Base-by-base conservation (phyloP, 352 stramenopile genomes). In the Globisporangium cystogenes region DNA sequence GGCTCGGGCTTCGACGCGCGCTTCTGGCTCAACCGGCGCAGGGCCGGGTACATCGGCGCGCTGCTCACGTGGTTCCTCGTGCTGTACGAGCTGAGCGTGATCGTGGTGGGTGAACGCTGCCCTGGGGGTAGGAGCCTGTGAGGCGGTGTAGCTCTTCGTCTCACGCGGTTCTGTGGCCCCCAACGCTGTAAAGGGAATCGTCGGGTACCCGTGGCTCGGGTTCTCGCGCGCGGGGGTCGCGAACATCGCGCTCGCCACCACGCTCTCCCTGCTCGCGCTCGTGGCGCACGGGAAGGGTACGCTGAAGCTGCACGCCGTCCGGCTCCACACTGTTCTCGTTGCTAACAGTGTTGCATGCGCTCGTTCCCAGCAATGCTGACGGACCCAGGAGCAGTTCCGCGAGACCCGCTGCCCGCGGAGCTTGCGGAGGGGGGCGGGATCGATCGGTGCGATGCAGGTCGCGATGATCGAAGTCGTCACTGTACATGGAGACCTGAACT, bases 311-410 rank as follows among this genome's bases (percentile, higher is more conserved):
- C n/a, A n/a, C n/a, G n/a, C n/a, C n/a, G n/a, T n/a, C n/a, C n/a
- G n/a, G n/a, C n/a, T n/a, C n/a, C n/a, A n/a, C n/a, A n/a, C n/a
- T n/a, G n/a, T n/a, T n/a, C n/a, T n/a, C n/a, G n/a, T n/a, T n/a
- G n/a, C n/a, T n/a, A n/a, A 40, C 20, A 43, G 7, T 29, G 26
- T 5, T 29, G 27, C 24, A 33, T 24, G 16, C 33, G n/a, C 35
- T 40, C 35, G 7, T 16, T 39, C 33, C 14, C 26, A 90, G 95
- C 96, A 11, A 99, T 99, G 97, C 87, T 97, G 33, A 99, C 96
- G 18, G 93, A 99, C 69, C 97, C 97, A 8, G 97, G 97, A 33
- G 94, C 95, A 47, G 96, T 99, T 1, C 96, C 96, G 3, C 90
- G 95, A 35, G 87, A 95, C 58, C 96, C 97, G 2, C 68, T 94